Percentiles rank a stretch among this genome's conserved stretches.
These are phyloP conservation scores for Poa pratensis DNA, from an alignment of 176 grass and related monocot genomes.

Conservation along the genomic window DNA sequence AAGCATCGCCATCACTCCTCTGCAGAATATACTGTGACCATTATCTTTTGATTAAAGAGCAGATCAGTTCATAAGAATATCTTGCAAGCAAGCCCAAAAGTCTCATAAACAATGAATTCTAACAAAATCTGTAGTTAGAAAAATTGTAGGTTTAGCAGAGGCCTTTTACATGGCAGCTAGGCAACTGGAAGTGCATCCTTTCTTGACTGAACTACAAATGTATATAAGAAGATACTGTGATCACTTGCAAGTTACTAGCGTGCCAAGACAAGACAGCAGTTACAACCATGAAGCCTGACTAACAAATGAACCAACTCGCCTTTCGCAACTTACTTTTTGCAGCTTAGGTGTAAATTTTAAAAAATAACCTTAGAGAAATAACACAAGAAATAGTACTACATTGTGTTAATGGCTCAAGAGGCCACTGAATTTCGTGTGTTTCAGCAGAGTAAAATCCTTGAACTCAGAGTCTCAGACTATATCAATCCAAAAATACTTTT, in stretches of 20 bases:
- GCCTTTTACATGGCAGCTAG: background rate
- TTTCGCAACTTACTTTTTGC: background rate
- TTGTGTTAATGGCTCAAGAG: slow-evolving; percentile 20
- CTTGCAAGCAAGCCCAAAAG: background rate
- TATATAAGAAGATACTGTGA: slow-evolving; percentile 4
- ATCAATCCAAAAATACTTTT: background rate
- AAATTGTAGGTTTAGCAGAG: background rate
- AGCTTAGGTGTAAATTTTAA: slow-evolving; percentile 12
- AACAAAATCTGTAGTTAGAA: background rate
- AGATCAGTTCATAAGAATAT: slow-evolving; percentile 6
- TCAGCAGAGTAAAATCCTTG: background rate
- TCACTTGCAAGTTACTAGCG: slow-evolving; percentile 7
- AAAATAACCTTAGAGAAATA: slow-evolving; percentile 27
- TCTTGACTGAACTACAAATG: slow-evolving; percentile 22
- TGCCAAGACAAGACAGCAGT: slow-evolving; percentile 20
- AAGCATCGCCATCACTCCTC: background rate
- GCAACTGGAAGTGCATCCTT: slow-evolving; percentile 1
- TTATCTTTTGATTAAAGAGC: slow-evolving; percentile 20
- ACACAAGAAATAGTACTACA: slow-evolving; percentile 1
- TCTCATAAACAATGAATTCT: slow-evolving; percentile 8
- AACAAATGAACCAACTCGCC: too few relatives aligned
- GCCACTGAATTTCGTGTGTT: background rate
- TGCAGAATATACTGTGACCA: slow-evolving; percentile 22
- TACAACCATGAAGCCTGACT: slow-evolving; percentile 24
- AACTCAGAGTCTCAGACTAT: background rate